A percentile compares a stretch with the other conserved stretches of the same genome.
phyloP scores from a whole-genome alignment of 73 alveolate species.

The Durusdinium trenchii region DNA sequence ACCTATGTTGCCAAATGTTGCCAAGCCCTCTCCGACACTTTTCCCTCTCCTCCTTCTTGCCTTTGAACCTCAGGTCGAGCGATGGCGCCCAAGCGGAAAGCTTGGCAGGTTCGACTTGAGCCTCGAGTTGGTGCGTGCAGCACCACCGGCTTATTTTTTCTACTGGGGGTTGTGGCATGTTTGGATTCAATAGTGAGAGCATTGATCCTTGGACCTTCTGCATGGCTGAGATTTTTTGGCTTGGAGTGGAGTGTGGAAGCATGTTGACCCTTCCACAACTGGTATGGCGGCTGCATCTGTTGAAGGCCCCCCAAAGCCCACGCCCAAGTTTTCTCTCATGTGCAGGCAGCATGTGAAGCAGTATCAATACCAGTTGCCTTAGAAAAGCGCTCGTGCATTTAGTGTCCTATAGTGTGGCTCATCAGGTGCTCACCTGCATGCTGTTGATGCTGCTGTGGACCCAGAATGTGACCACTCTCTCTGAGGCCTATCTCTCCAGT shows the following conservation, averaged over 20 bases:
- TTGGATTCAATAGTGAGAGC: neutral
- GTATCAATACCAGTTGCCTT: neutral
- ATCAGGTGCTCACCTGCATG: neutral
- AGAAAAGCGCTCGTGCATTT: neutral
- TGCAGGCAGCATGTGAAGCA: neutral
- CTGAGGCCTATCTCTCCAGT: neutral
- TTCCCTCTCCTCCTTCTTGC: neutral
- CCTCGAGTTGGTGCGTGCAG: neutral
- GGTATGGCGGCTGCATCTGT: neutral
- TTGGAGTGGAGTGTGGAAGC: neutral
- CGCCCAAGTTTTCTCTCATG: neutral
- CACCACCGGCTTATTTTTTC: neutral
- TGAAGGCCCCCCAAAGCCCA: neutral
- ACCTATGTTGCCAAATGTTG: too few relatives aligned
- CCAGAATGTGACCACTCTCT: neutral
- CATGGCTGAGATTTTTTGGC: neutral
- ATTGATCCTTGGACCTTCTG: neutral
- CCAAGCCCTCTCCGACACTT: too few relatives aligned
- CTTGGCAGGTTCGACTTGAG: conserved; percentile 32
- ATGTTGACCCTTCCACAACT: conserved; percentile 6
- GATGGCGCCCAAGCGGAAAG: conserved; percentile 28
- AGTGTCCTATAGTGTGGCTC: neutral
- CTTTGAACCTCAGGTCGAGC: neutral
- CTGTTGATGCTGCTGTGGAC: conserved; percentile 21
- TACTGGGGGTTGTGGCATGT: neutral